Base-by-base conservation (phyloP, 164 flowering plant genomes). In the Berberis vulgaris region DNA sequence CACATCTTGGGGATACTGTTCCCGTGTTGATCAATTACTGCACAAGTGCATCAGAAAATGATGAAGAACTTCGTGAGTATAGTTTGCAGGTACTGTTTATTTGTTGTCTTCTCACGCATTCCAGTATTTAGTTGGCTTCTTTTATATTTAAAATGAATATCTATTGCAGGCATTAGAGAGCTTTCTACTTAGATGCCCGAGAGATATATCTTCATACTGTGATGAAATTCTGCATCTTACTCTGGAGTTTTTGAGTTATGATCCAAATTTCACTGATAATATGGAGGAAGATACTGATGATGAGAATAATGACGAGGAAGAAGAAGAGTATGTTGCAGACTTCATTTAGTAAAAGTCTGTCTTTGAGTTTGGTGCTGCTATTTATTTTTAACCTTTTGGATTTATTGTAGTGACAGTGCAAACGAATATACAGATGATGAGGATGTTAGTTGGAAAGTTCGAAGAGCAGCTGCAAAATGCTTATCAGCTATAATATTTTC, bases 271-370 rank as follows among this genome's bases (percentile, higher is more conserved):
- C 72, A 91, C 97, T 50, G 97, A 95, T 77, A 84, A 82, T 77
- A 95, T 91, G 99, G 99, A 95, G 67, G 99, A 95, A 76, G 99
- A 95, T 80, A 88, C 88, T 38, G 97, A 91, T 80, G 84, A 86
- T 72, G 97, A 89, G 67, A 78, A 57, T 71, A 79, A 69, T 43
- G 97, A 84, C 50, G 99, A 89, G 61, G 97, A 91, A 66, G 99
- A 95, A 64, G 98, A 95, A 73, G 98, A 95, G 99, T 95, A 85
- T 65, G 97, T 77, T 65, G 3, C 39, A 45, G 26, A 26, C 26
- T 26, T 26, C 9, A 45, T 60, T 0, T 47, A 6, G 50, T 7
- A 52, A 6, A 54, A 47, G 41, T 26, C 3, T 52, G 11, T 7
- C 10, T 52, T 52, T 38, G 41, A 49, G 42, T 3, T 47, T 54